Evolutionary conservation across 139 green algal genomes (phyloP).

Genomic region (Diplosphaera chodatii): DNA sequence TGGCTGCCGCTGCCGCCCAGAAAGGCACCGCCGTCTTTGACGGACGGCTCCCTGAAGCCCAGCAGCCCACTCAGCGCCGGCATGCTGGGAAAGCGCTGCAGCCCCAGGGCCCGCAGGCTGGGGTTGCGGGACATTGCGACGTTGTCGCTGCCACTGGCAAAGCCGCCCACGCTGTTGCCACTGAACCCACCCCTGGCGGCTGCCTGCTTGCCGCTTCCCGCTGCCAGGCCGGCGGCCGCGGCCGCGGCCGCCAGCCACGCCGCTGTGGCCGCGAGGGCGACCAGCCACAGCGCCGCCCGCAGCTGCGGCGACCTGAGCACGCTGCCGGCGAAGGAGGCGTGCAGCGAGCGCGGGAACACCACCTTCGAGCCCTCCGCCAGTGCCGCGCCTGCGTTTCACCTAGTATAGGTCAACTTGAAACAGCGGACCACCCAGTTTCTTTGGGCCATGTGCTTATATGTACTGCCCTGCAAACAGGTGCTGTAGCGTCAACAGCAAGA

Average conservation of each 20-base stretch:
- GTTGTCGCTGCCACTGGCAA: not conserved
- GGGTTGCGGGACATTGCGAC: not conserved
- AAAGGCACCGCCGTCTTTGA: too few relatives aligned
- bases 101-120: not conserved
- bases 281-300: not conserved
- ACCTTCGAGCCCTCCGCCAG: conserved; percentile 53
- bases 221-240: too few relatives aligned
- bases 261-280: not conserved
- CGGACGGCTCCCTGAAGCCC: not conserved
- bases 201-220: too few relatives aligned
- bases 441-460: too few relatives aligned
- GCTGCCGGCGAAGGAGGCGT: not conserved
- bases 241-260: not conserved
- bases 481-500: too few relatives aligned
- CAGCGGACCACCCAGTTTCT: too few relatives aligned
- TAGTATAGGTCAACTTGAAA: too few relatives aligned
- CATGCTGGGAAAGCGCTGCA: not conserved
- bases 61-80: not conserved
- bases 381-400: conserved; percentile 53
- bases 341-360: not conserved
- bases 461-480: too few relatives aligned
- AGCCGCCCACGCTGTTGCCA: not conserved
- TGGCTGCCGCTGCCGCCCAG: too few relatives aligned
- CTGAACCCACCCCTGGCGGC: too few relatives aligned
- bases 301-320: not conserved